Evolutionary conservation across 2,329 filamentous ascomycete species (phyloP).

Genomic region (Furcasterigmium sp.): DNA sequence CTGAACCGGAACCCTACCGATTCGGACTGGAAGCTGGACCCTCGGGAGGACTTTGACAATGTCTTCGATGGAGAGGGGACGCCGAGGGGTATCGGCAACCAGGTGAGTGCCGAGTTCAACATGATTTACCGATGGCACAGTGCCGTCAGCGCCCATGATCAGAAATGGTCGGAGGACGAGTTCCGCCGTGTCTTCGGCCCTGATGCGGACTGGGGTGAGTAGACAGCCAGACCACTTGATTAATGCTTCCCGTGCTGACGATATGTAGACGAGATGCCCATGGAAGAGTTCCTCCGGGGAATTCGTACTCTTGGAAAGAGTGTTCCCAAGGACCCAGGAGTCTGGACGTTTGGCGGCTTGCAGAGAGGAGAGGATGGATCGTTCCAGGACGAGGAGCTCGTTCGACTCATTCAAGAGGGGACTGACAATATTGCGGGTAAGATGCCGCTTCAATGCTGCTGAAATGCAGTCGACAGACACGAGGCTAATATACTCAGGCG

Average conservation of each 20-base stretch:
- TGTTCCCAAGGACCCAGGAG: slow-evolving; percentile 35
- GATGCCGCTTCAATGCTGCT: not conserved
- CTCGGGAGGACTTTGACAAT: slow-evolving; percentile 52
- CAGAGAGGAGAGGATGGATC: slow-evolving; percentile 42
- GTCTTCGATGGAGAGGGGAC: slow-evolving; percentile 37
- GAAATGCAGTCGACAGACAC: no score
- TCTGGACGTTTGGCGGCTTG: slow-evolving; percentile 43
- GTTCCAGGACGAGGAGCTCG: slow-evolving; percentile 54
- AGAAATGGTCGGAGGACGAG: slow-evolving; percentile 54
- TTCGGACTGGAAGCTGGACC: slow-evolving; percentile 58
- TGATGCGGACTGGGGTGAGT: not conserved
- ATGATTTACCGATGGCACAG: slow-evolving; percentile 63
- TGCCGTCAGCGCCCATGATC: slow-evolving; percentile 53
- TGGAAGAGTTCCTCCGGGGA: not conserved
- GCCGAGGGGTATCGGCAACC: slow-evolving; percentile 56
- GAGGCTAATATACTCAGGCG: slow-evolving; percentile 6
- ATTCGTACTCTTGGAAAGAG: slow-evolving; percentile 26
- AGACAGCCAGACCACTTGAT: not conserved
- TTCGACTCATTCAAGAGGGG: slow-evolving; percentile 46
- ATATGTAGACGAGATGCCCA: not conserved
- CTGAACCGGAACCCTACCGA: slow-evolving; percentile 45
- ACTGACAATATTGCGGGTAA: slow-evolving; percentile 54
- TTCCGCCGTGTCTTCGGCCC: slow-evolving; percentile 39
- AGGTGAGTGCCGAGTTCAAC: slow-evolving; percentile 65
- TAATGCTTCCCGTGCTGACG: no score